Percentiles rank a stretch among this genome's conserved stretches.
These are phyloP conservation scores for Trametes sanguinea DNA, from an alignment of 768 basidiomycete genomes.

Conservation along the genomic window DNA sequence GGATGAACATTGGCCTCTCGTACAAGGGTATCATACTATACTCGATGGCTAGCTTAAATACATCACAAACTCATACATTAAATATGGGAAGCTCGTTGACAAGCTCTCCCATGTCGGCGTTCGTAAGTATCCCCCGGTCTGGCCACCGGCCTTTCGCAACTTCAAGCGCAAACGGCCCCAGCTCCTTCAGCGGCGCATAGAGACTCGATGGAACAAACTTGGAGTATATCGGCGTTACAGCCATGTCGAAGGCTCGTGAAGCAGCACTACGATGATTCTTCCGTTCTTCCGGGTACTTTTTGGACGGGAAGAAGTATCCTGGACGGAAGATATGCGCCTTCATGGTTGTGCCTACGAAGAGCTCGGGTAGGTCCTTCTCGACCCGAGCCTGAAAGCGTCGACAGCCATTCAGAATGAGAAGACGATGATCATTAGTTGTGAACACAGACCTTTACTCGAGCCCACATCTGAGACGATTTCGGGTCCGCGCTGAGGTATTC, in stretches of 20 bases:
- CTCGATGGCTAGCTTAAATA: no score
- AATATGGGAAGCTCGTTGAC: constrained; percentile 17
- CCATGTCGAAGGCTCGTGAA: constrained; percentile 20
- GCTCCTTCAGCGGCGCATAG: constrained; percentile 27
- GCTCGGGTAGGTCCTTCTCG: constrained; percentile 34
- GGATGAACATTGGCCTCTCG: no score
- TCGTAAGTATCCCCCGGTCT: constrained; percentile 37
- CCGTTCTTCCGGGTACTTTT: constrained; percentile 32
- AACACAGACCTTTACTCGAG: constrained; percentile 38
- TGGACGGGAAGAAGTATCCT: constrained; percentile 38
- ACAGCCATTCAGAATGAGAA: no score
- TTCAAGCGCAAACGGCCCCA: constrained; percentile 48
- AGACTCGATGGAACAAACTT: constrained; percentile 25
- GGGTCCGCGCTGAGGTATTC: constrained; percentile 41
- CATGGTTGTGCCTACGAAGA: constrained; percentile 27
- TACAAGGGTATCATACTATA: no score
- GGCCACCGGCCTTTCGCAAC: constrained; percentile 53
- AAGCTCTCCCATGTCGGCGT: constrained; percentile 27
- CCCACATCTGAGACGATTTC: constrained; percentile 35
- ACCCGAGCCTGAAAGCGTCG: constrained; percentile 30
- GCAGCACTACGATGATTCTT: constrained; percentile 27
- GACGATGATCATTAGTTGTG: background rate
- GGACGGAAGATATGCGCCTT: constrained; percentile 35
- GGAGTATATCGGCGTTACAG: constrained; percentile 21
- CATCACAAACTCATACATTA: no score